These are phyloP conservation scores for Candida boidinii DNA, from an alignment of 805 yeast genomes.

Conservation along the genomic window DNA sequence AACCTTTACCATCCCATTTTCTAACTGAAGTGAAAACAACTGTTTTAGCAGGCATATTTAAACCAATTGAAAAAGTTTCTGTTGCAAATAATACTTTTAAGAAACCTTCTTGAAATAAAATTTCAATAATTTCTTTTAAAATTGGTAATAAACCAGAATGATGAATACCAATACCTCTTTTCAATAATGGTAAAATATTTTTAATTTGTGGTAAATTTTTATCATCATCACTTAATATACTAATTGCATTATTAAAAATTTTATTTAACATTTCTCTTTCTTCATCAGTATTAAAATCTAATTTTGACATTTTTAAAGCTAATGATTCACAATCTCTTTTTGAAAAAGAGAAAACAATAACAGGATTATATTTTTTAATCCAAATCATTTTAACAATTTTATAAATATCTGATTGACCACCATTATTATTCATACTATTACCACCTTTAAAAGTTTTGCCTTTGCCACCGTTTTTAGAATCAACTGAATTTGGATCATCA, in stretches of 20 bases:
- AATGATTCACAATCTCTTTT: constrained; percentile 94
- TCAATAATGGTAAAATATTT: constrained; percentile 78
- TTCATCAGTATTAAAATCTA: constrained; percentile 89
- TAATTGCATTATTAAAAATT: constrained; percentile 85
- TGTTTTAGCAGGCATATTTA: constrained; percentile 98
- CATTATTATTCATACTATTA: constrained; percentile 55
- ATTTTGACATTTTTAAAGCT: constrained; percentile 91
- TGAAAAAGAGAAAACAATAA: constrained; percentile 95
- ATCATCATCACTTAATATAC: constrained; percentile 81
- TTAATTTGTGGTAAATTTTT: constrained; percentile 91
- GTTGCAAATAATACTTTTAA: constrained; percentile 94
- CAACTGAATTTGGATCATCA: constrained; percentile 66
- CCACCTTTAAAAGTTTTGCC: constrained; percentile 88
- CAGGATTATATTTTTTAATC: constrained; percentile 94
- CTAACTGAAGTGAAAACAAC: constrained; percentile 96
- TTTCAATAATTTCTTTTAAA: constrained; percentile 89
- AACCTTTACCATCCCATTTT: constrained; percentile 96
- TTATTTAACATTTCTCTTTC: constrained; percentile 88
- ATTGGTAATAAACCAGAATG: constrained; percentile 95
- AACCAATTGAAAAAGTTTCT: constrained; percentile 95
- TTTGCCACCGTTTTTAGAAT: constrained; percentile 52
- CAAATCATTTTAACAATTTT: constrained; percentile 98
- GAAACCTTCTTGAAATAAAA: constrained; percentile 93
- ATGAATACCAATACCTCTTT: constrained; percentile 97
- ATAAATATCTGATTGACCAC: constrained; percentile 71